Percentiles rank a stretch among this genome's conserved stretches.
Conservation (phyloP, 495 filamentous ascomycete genomes). For the Cladorrhinum samala region DNA sequence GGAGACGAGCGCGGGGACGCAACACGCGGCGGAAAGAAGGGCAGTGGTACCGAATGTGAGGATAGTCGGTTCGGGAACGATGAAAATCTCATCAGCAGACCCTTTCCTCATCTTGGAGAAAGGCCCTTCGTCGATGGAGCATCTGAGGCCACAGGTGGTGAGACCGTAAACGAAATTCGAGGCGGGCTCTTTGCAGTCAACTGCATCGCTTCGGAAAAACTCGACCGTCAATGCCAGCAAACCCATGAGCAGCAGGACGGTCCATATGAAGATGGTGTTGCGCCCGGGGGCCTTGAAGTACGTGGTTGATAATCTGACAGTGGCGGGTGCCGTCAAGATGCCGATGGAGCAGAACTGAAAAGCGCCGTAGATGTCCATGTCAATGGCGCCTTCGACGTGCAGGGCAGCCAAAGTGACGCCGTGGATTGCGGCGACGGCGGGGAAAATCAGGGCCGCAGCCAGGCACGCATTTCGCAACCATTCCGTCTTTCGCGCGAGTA, state of each 20-base stretch:
- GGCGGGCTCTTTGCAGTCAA: constrained; percentile 33
- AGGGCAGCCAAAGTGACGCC: constrained; percentile 50
- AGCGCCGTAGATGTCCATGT: constrained; percentile 60
- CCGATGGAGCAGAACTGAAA: constrained; percentile 59
- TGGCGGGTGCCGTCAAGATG: constrained; percentile 52
- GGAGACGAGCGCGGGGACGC: constrained; percentile 52
- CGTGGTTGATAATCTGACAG: constrained; percentile 49
- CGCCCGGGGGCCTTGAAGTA: constrained; percentile 56
- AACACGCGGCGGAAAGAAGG: constrained; percentile 53
- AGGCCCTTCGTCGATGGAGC: constrained; percentile 35
- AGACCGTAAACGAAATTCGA: constrained; percentile 34
- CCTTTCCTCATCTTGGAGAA: constrained; percentile 43
- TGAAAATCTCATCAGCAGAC: constrained; percentile 48
- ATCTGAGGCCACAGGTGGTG: constrained; percentile 36
- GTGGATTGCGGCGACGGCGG: constrained; percentile 55
- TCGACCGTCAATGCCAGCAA: constrained; percentile 53
- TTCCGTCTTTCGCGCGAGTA: constrained; percentile 50
- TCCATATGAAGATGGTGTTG: constrained; percentile 59
- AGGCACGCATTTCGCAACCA: constrained; percentile 54
- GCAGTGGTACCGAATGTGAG: constrained; percentile 49
- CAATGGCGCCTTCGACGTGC: constrained; percentile 51
- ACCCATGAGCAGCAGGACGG: constrained; percentile 50
- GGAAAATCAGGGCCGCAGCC: constrained; percentile 55
- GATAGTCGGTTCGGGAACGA: constrained; percentile 45
- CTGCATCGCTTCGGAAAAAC: constrained; percentile 45